Percentiles rank a stretch among this genome's conserved stretches.
Evolutionary conservation across 331 rosid genomes (phyloP).

Genomic region (Prunus yedoensis): DNA sequence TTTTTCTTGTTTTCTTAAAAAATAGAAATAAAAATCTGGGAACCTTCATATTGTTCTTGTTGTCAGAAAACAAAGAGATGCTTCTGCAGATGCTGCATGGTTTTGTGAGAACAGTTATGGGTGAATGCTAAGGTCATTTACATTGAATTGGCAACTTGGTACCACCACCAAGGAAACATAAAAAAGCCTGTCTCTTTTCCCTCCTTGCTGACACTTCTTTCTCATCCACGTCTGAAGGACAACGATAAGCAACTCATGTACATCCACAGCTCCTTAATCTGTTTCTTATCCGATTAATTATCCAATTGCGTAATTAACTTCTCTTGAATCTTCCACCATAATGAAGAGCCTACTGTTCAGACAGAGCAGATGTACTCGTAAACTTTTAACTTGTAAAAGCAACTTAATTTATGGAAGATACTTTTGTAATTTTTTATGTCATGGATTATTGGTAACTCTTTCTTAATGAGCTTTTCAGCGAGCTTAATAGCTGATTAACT

Average conservation of each 20-base stretch:
- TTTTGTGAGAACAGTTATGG: not conserved
- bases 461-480: not conserved
- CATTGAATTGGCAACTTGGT: conserved; percentile 4
- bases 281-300: not conserved
- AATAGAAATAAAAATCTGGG: not conserved
- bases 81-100: not conserved
- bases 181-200: not conserved
- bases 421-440: not conserved
- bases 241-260: not conserved
- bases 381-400: not conserved
- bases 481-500: not conserved
- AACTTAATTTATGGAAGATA: not conserved
- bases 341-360: not conserved
- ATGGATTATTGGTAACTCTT: too few species aligned
- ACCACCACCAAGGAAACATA: conserved; percentile 25
- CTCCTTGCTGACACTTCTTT: not conserved
- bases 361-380: not conserved
- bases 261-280: not conserved
- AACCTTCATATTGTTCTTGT: not conserved
- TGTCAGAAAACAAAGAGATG: not conserved
- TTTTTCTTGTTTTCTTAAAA: not conserved
- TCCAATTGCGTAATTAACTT: not conserved
- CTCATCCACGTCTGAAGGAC: conserved; percentile 12
- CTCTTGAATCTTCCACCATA: not conserved
- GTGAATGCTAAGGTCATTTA: not conserved